These are phyloP conservation scores for Podospora bellae-mahoneyi DNA, from an alignment of 495 filamentous ascomycete genomes.

Conservation along the genomic window DNA sequence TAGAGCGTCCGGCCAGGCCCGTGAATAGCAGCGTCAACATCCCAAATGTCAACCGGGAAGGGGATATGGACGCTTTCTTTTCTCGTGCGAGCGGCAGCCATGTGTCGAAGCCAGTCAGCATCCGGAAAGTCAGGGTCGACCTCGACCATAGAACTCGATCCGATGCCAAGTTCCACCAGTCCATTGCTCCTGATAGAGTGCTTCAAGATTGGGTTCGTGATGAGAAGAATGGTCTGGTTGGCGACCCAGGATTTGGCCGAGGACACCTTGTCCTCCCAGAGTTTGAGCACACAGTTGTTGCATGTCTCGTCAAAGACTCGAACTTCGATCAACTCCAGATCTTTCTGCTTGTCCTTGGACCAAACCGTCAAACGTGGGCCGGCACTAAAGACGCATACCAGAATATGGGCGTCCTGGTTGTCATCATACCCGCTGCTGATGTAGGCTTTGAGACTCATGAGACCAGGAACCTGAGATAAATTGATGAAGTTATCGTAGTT, in stretches of 20 bases:
- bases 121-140: slow-evolving; percentile 57
- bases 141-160: slow-evolving; percentile 50
- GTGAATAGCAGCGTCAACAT: slow-evolving; percentile 44
- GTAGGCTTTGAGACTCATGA: slow-evolving; percentile 56
- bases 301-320: slow-evolving; percentile 58
- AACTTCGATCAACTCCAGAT: slow-evolving; percentile 48
- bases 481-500: slow-evolving; percentile 34
- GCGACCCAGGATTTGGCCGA: slow-evolving; percentile 53
- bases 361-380: slow-evolving; percentile 50
- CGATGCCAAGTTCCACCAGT: slow-evolving; percentile 40
- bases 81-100: slow-evolving; percentile 48
- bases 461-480: slow-evolving; percentile 37
- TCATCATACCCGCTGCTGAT: slow-evolving; percentile 45
- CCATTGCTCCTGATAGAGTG: slow-evolving; percentile 26
- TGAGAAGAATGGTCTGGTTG: slow-evolving; percentile 53
- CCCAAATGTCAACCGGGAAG: slow-evolving; percentile 53
- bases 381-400: slow-evolving; percentile 57
- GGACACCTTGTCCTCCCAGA: slow-evolving; percentile 50
- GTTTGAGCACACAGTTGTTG: slow-evolving; percentile 46
- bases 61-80: slow-evolving; percentile 52
- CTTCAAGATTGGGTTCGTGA: slow-evolving; percentile 51
- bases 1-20: slow-evolving; percentile 50
- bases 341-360: slow-evolving; percentile 41
- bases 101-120: slow-evolving; percentile 54
- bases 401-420: slow-evolving; percentile 39